Base-by-base conservation (phyloP, 1,284 basidiomycete genomes). In the Ustilago tritici region DNA sequence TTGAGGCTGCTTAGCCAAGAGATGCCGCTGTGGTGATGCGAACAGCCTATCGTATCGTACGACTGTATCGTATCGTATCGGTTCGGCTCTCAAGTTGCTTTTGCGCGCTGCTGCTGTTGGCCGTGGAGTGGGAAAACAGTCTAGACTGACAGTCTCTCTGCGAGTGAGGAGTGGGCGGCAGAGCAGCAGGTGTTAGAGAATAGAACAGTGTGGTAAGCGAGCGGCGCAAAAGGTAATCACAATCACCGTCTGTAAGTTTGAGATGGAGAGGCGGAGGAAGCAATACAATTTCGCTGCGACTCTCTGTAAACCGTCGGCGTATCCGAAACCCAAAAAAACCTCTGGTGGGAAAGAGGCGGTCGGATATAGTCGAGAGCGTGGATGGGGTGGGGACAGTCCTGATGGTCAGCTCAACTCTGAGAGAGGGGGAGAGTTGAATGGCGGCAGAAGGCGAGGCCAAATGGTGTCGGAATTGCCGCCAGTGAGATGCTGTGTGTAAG, bases 141-240 rank as follows among this genome's bases (percentile, higher is more conserved):
- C 43, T 46, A 46, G 43, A 46, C 11, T 46, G 43, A 50, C 46
- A 23, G 46, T 9, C 46, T 19, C 19, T 23, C n/a, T 49, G n/a
- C 38, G 4, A 11, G 10, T 40, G 38, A 17, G 11, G 38, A 7
- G 4, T 5, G 15, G 38, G 12, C n/a, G 15, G 41, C 31, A 17
- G 38, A 57, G 40, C 34, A 55, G 53, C 23, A 28, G 23, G 34
- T 11, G 17, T 12, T 10, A 34, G 59, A 40, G 50, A 35, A 35
- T 56, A 47, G 53, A 47, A 57, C 12, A 46, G 41, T 69, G 56
- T 63, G 56, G 61, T 69, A 69, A 69, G 66, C 66, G 61, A 69
- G 50, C 15, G 58, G 57, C 47, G 59, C 38, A 23, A 19, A 11
- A 49, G 17, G 47, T 4, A n/a, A 19, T 40, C 11, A 40, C 38